phyloP scores from a whole-genome alignment of 2,329 filamentous ascomycete species.

The Tricladium varicosporioides region DNA sequence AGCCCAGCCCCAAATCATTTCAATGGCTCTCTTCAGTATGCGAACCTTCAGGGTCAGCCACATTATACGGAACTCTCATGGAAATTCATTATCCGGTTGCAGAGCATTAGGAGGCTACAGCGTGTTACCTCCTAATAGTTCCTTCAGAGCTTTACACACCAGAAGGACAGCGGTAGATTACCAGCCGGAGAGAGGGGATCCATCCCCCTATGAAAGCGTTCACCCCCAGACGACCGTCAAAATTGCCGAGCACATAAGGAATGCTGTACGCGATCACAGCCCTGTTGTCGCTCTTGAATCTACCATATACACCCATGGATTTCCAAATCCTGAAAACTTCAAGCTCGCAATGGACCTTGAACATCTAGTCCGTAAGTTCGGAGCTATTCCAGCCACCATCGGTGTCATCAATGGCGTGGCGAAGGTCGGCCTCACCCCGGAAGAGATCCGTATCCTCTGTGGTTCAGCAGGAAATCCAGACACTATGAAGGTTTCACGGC shows the following conservation, averaged over 20 bases:
- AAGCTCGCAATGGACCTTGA: constrained; percentile 76
- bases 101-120: too few species aligned
- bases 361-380: constrained; percentile 74
- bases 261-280: constrained; percentile 69
- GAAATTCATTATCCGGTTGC: too few species aligned
- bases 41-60: too few species aligned
- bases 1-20: too few species aligned
- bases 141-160: too few species aligned
- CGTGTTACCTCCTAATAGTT: too few species aligned
- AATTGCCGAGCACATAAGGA: constrained; percentile 60
- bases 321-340: constrained; percentile 69
- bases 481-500: constrained; percentile 79
- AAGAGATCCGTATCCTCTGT: constrained; percentile 71
- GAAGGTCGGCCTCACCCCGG: constrained; percentile 69
- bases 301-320: constrained; percentile 96
- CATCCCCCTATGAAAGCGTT: too few species aligned
- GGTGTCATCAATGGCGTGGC: constrained; percentile 83
- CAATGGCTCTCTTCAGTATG: too few species aligned
- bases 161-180: too few species aligned
- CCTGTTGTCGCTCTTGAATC: constrained; percentile 93
- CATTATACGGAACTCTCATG: too few species aligned
- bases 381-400: constrained; percentile 86
- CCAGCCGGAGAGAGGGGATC: too few species aligned
- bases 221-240: too few species aligned
- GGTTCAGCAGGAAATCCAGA: constrained; percentile 61